Conservation (phyloP, 352 stramenopile species). For the Phytopythium delawarense region DNA sequence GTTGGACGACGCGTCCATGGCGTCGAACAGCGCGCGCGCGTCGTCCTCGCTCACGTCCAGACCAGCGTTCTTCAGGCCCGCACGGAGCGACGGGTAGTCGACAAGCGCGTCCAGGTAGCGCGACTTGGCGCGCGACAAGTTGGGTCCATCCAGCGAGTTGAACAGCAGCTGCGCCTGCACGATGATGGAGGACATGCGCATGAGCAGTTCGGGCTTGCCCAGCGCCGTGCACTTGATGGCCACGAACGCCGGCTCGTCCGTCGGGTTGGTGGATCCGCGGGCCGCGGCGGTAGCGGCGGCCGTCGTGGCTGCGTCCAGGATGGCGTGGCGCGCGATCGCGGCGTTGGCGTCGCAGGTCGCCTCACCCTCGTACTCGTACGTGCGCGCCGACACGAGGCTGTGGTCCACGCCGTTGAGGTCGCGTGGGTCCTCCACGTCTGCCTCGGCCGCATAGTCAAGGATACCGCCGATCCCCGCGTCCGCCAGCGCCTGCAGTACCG, state of each 20-base stretch:
- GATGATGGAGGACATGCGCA: constrained; percentile 93
- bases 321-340: constrained; percentile 77
- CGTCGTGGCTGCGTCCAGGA: constrained; percentile 59
- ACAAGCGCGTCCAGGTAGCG: constrained; percentile 78
- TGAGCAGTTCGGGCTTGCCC: constrained; percentile 94
- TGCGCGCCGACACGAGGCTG: constrained; percentile 84
- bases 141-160: constrained; percentile 85
- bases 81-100: constrained; percentile 73
- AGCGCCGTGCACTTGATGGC: constrained; percentile 97
- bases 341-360: constrained; percentile 90
- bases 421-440: constrained; percentile 80
- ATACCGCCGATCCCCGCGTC: constrained; percentile 91
- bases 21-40: constrained; percentile 56
- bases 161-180: constrained; percentile 91
- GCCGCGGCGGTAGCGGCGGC: constrained; percentile 7
- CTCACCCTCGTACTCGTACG: constrained; percentile 97
- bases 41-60: constrained; percentile 61
- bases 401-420: constrained; percentile 76
- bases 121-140: constrained; percentile 78
- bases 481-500: constrained; percentile 72
- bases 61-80: constrained; percentile 64
- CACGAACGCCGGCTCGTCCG: constrained; percentile 86
- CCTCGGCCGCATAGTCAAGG: constrained; percentile 97
- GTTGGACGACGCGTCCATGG: constrained; percentile 55
- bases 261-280: constrained; percentile 15